Base-by-base conservation (phyloP, 2,329 filamentous ascomycete species). In the Penicillium rolfsii region DNA sequence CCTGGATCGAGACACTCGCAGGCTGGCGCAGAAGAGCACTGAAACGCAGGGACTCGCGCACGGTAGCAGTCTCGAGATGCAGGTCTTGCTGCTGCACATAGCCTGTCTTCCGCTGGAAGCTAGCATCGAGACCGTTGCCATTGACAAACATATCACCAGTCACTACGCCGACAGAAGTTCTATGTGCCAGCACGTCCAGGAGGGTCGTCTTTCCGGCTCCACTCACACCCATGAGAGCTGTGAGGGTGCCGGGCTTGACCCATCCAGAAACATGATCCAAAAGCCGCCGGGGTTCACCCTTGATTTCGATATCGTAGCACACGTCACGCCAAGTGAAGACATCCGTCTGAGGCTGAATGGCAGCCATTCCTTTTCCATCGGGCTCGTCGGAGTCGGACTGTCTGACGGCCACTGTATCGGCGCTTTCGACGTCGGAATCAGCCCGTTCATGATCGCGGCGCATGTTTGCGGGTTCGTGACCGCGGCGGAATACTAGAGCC, bases 191-290 rank as follows among this genome's bases (percentile, higher is more conserved):
- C 28, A 91, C 90, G 75, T 97, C 91, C 5, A 97, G 82, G 12
- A 97, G 83, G 0, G 93, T 96, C 0, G 93, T 97, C 76, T 97
- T 97, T 45, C 93, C 93, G 11, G 93, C 93, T 59, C 93, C 92
- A 30, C 89, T 93, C 4, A 93, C 91, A 76, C 92, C 91, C 92
- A 97, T 96, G 2, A 96, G 82, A 9, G 91, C 93, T 1, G 92
- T 97, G 53, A 96, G 73, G 5, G 91, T 96, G 59, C 93, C 93
- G 4, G 93, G 93, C 77, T 96, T 94, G 58, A 97, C 92, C 91
- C 91, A 97, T 33, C 93, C 93, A 67, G 94, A 89, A 14, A 97
- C 90, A 64, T 94, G 82, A 68, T 97, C 88, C 62, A 97, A 81
- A 65, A 97, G 88, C 38, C 89, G 86, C 8, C 92, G 85, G 1